These are phyloP conservation scores for Yamadazyma taylorii DNA, from an alignment of 1,139 yeast genomes.

Conservation along the genomic window DNA sequence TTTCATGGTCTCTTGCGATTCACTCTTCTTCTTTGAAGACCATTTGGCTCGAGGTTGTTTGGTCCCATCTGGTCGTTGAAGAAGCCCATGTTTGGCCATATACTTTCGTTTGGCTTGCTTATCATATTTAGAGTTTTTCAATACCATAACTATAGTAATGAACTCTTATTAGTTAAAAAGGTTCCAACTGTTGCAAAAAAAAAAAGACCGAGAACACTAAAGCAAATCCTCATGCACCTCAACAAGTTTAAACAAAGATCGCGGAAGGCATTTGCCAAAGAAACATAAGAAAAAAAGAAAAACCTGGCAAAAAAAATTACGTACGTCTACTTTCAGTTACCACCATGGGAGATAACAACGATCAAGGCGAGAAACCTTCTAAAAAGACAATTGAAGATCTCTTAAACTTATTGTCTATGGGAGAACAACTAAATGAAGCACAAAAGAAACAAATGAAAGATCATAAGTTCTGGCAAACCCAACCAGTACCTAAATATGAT, in stretches of 20 bases:
- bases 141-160: conserved; percentile 29
- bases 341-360: conserved; percentile 11
- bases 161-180: no score
- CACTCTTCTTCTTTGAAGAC: conserved; percentile 29
- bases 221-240: no score
- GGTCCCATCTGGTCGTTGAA: conserved; percentile 10
- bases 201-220: no score
- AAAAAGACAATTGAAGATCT: conserved; percentile 49
- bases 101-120: conserved; percentile 42
- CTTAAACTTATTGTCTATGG: conserved; percentile 50
- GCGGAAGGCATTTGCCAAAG: no score
- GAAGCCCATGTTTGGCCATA: conserved; percentile 41
- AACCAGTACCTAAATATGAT: conserved; percentile 83
- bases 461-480: conserved; percentile 97
- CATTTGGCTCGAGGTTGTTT: conserved; percentile 27
- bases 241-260: no score
- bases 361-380: conserved; percentile 2
- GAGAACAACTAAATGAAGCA: conserved; percentile 52
- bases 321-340: no score
- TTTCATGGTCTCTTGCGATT: conserved; percentile 19
- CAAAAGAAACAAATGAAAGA: conserved; percentile 76
- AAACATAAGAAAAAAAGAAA: no score
- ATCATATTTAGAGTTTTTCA: conserved; percentile 48
- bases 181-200: no score
- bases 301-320: no score